Percentiles rank a stretch among this genome's conserved stretches.
Conservation (phyloP, 305 asterid genomes). For the Caryopteris hybrid region DNA sequence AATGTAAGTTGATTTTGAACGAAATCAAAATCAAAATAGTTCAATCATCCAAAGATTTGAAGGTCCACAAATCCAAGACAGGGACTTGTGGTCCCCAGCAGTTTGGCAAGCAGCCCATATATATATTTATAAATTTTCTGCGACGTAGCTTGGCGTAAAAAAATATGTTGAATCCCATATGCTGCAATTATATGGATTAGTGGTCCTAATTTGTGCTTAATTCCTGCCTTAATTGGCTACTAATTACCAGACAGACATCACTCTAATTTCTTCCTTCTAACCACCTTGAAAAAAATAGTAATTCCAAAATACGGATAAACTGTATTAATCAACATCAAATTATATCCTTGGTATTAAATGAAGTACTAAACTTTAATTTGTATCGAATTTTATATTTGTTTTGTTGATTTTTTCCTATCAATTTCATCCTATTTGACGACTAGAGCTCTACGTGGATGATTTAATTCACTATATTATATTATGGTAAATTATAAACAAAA, state of each 20-base stretch:
- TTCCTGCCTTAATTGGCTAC: background rate
- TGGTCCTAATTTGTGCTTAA: conserved; percentile 13
- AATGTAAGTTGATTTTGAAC: background rate
- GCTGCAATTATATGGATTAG: conserved; percentile 9
- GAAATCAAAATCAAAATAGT: background rate
- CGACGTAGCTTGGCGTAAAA: conserved; percentile 7
- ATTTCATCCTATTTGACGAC: too few relatives aligned
- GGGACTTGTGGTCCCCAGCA: conserved; percentile 32
- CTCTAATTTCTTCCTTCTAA: background rate
- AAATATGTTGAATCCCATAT: conserved; percentile 18
- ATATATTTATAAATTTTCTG: conserved; percentile 10
- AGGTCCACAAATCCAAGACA: conserved; percentile 42
- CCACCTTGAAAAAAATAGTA: background rate
- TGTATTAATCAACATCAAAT: too few relatives aligned
- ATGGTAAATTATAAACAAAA: too few relatives aligned
- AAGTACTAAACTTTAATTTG: too few relatives aligned
- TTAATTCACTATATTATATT: too few relatives aligned
- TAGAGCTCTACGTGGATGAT: too few relatives aligned
- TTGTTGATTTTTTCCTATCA: too few relatives aligned
- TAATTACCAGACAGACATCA: background rate
- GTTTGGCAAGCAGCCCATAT: conserved; percentile 20
- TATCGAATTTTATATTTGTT: too few relatives aligned
- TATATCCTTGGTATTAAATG: too few relatives aligned
- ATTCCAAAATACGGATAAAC: too few relatives aligned
- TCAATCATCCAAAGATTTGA: conserved; percentile 23